Base-by-base conservation (phyloP, 1,284 basidiomycete species). In the Cutaneotrichosporon sp. region DNA sequence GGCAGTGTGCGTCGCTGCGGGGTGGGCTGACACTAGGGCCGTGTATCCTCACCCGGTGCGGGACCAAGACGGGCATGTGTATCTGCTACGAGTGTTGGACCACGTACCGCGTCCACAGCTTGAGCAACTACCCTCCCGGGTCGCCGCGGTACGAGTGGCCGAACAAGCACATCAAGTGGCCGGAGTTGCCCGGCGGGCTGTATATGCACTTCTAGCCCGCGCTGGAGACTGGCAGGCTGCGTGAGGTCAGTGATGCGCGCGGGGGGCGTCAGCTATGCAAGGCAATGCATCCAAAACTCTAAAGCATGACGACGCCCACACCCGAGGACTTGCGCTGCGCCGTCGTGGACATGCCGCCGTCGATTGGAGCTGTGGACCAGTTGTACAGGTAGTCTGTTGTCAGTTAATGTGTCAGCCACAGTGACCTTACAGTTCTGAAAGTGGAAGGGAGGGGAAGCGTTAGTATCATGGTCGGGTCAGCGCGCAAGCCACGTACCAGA, bases 351-450 rank as follows among this genome's bases (percentile, higher is more conserved):
- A 69, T 70, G 20, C 79, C 80, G 18, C 92, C 92, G 55, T 91
- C 87, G 60, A 95, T 79, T 13, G 86, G 83, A 9, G 86, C 81
- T n/a, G 91, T 92, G 66, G 88, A 84, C 91, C 92, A 95, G 78
- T 95, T 95, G 81, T 94, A 97, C 58, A 97, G 81, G 79, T 97
- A 97, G 78, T 89, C 73, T 75, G 62, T 11, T 10, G 36, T 64
- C 24, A 61, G 50, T n/a, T 33, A 7, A 36, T 24, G 22, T 3
- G 25, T 10, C 47, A n/a, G 4, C 29, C 5, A 29, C 29, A 5
- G 4, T 10, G 52, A 22, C 67, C 70, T 67, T 63, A 74, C 70
- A 75, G 62, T 73, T 75, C 71, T 72, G 66, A 24, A 34, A n/a
- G 8, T 16, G 25, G 14, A 42, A 27, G 20, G 25, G n/a, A 45